Conservation (phyloP, 208 protist genomes). For the Acanthamoeba divionensis region DNA sequence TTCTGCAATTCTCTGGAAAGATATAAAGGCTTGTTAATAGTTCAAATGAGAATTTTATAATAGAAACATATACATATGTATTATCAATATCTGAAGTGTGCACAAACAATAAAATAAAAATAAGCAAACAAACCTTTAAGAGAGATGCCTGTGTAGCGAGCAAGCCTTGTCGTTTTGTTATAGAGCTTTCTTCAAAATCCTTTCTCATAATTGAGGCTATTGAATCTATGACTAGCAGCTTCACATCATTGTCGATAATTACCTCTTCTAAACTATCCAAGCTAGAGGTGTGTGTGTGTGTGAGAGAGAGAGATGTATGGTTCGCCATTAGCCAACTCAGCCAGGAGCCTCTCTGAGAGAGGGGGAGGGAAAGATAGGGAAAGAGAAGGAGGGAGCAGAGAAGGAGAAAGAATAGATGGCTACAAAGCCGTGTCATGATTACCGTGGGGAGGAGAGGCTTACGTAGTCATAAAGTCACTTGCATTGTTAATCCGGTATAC, state of each 20-base stretch:
- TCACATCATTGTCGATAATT: constrained; percentile 18
- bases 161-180: background rate
- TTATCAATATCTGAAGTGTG: too few species aligned
- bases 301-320: too few species aligned
- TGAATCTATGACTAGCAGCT: constrained; percentile 12
- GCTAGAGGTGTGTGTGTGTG: too few species aligned
- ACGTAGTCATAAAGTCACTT: background rate
- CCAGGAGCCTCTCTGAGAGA: background rate
- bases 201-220: background rate
- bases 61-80: too few species aligned
- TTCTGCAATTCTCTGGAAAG: too few species aligned
- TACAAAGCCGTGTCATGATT: too few species aligned
- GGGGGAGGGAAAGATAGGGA: background rate
- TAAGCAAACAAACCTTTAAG: background rate
- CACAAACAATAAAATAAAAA: too few species aligned
- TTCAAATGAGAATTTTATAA: too few species aligned
- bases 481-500: background rate
- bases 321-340: too few species aligned
- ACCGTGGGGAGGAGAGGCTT: background rate
- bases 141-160: constrained; percentile 3
- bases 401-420: background rate
- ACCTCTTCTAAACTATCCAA: constrained; percentile 9
- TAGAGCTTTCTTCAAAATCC: background rate
- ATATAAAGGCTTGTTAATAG: too few species aligned
- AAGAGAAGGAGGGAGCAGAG: background rate